Evolutionary conservation across 2,329 filamentous ascomycete genomes (phyloP), one percentile per base, ranked within the genome.

Genomic region (Aphanocladium album): DNA sequence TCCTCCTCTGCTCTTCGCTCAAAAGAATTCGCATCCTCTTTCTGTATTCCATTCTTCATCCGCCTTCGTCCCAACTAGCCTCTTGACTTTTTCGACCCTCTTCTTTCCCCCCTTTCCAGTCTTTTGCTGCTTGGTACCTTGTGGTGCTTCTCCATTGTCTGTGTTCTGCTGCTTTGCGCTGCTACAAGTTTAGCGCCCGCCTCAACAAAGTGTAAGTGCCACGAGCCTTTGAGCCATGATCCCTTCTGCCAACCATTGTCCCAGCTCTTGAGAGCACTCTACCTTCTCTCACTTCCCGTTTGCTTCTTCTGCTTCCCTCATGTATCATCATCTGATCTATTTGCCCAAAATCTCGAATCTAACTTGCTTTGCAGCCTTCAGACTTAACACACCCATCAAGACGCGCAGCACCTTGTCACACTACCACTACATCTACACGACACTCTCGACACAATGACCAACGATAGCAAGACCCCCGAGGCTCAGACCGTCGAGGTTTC

Each of bases 381-480:
- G n/a, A 16, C 53, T 33, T 7, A 35, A 56, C n/a, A 23, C 41
- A 5, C 23, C n/a, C 5, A 46, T 23, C 41, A 12, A n/a, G 41
- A 56, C 53, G 39, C n/a, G 41, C 17, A n/a, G 53, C 39, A 16
- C 23, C 21, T 23, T 39, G 33, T 8, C 19, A 4, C 30, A 19
- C 12, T 35, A 33, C 16, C 16, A 51, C 1, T 19, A 43, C 55
- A 47, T 39, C 33, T 1, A 55, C 19, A 46, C n/a, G 12, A 62
- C 46, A 19, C 33, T n/a, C 30, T 49, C 54, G 62, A 63, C 65
- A 65, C 62, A 57, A 72, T 70, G 66, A 66, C 69, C 60, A 65
- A 64, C 50, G 65, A 67, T 45, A 67, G 69, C 57, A 67, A 69
- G 54, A 70, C 68, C 62, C 57, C 67, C 62, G 64, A 57, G 50